Base-by-base conservation (phyloP, 441 rosid genomes). In the Geranium incanum region DNA sequence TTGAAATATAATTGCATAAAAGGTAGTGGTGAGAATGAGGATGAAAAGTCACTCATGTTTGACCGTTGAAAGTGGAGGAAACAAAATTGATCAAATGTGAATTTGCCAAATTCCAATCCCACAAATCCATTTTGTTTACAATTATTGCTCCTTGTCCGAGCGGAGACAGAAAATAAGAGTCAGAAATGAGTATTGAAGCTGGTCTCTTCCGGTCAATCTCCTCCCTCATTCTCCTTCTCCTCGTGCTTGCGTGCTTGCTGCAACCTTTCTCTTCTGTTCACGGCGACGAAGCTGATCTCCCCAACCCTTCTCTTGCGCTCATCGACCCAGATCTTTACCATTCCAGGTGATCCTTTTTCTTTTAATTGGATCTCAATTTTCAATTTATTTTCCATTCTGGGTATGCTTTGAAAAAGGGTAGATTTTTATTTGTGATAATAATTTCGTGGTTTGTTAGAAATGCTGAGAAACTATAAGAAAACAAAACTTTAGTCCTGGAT, bases 241-340 rank as follows among this genome's bases (percentile, higher is more conserved):
- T 69, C 59, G 15, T 77, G 21, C 63, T 68, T 43, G 68, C 82
- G 72, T 77, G 38, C 66, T 74, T 80, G 21, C 70, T 52, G 60
- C 60, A 48, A 74, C 70, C 43, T 36, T 76, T 79, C 12, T 74
- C 69, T 0, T 62, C 77, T 59, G 78, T 75, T 70, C 15, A 71
- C 57, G 82, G 77, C 68, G 76, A 55, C 3, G 23, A 63, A 36
- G 74, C 68, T 55, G 38, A 72, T 36, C 78, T 81, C 59, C 70
- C 78, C 36, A 72, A 66, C 60, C 73, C 77, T 6, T 77, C 86
- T 73, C 12, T 72, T n/a, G 88, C 92, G 36, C 94, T 96, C 28
- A 88, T 95, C 78, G 89, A 91, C 83, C 84, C 85, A 70, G 97
- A 93, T 88, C 98, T 95, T 77, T 95, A 95, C 77, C 98, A 88